phyloP scores from a whole-genome alignment of 2,329 filamentous ascomycete genomes.

The Arthrobotrys sinensis region DNA sequence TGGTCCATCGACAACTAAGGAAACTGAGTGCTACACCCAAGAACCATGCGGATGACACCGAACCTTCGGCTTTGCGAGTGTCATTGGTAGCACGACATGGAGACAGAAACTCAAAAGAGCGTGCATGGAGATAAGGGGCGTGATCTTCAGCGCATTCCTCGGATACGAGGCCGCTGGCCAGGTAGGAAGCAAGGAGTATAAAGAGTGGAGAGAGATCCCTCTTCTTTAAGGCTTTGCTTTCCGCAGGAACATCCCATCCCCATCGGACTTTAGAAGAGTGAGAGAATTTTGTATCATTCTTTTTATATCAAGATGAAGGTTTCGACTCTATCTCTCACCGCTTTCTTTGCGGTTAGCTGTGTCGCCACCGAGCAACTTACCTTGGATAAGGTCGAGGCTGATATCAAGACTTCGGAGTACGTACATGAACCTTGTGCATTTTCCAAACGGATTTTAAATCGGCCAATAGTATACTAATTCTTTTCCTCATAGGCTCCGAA shows the following conservation, averaged over 20 bases:
- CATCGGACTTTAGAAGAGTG: constrained; percentile 13
- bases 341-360: constrained; percentile 46
- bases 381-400: constrained; percentile 68
- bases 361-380: constrained; percentile 67
- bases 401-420: constrained; percentile 68
- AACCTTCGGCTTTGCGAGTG: constrained; percentile 39
- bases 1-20: constrained; percentile 53
- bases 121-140: constrained; percentile 16
- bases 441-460: not conserved
- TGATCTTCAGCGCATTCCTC: constrained; percentile 48
- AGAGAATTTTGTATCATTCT: constrained; percentile 19
- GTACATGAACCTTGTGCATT: constrained; percentile 56
- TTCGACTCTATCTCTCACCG: constrained; percentile 45
- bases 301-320: constrained; percentile 40
- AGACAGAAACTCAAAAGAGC: constrained; percentile 7
- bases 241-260: constrained; percentile 15
- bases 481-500: constrained; percentile 69
- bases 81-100: constrained; percentile 19
- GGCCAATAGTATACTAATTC: not conserved
- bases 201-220: constrained; percentile 34
- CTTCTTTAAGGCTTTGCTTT: not conserved
- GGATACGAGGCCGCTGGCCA: constrained; percentile 9
- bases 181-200: constrained; percentile 50
- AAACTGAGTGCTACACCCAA: constrained; percentile 47
- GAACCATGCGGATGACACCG: constrained; percentile 39